phyloP scores from a whole-genome alignment of 225 moss, liverwort and hornwort species.

The Physcomitrellopsis africana region DNA sequence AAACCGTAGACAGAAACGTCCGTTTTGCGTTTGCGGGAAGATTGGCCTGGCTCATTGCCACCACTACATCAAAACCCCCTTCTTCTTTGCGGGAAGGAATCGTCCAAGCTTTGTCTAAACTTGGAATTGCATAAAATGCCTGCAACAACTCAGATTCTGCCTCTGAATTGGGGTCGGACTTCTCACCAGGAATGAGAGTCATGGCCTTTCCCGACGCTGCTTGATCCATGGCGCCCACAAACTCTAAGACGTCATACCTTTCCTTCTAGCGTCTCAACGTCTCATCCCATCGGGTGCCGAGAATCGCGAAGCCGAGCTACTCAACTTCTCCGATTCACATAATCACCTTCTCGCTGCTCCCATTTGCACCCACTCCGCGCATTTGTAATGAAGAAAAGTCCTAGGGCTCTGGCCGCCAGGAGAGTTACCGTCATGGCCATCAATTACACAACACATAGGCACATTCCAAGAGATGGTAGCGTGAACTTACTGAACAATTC shows the following conservation, averaged over 20 bases:
- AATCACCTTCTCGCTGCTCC: slow-evolving; percentile 23
- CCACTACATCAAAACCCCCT: slow-evolving; percentile 89
- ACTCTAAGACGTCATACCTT: background rate
- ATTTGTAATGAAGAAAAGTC: slow-evolving; percentile 37
- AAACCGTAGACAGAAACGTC: slow-evolving; percentile 88
- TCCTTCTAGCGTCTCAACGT: slow-evolving; percentile 24
- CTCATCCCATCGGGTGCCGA: slow-evolving; percentile 4
- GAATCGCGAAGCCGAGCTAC: slow-evolving; percentile 10
- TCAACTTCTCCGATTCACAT: slow-evolving; percentile 20
- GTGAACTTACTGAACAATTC: slow-evolving; percentile 32
- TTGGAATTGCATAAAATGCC: slow-evolving; percentile 87
- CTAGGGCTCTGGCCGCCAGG: slow-evolving; percentile 25
- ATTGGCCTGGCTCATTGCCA: slow-evolving; percentile 96
- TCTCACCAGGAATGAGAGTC: slow-evolving; percentile 50
- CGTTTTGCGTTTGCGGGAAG: slow-evolving; percentile 95
- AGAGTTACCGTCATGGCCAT: slow-evolving; percentile 35
- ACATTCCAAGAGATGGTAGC: slow-evolving; percentile 29
- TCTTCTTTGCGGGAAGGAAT: slow-evolving; percentile 77
- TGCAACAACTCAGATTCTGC: slow-evolving; percentile 87
- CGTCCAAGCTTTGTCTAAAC: slow-evolving; percentile 97
- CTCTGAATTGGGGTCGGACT: slow-evolving; percentile 53
- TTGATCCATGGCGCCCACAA: slow-evolving; percentile 65
- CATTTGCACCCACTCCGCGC: slow-evolving; percentile 40
- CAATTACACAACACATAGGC: slow-evolving; percentile 13
- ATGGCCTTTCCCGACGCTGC: slow-evolving; percentile 50